Base-by-base conservation (phyloP, 306 rosid genomes). In the Sicyos baderoa region DNA sequence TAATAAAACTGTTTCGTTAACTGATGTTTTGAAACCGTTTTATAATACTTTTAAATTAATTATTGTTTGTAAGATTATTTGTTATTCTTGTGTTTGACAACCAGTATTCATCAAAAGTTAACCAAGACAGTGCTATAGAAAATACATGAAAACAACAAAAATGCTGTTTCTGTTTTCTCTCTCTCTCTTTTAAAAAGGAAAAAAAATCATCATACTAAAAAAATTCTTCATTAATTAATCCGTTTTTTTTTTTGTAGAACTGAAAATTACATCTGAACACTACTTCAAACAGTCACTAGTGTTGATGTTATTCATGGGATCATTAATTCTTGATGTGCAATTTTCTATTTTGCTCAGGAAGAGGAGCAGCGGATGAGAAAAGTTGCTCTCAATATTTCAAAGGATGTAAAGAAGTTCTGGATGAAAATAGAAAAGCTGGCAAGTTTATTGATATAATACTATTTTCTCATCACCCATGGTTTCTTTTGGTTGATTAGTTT, bases 391-490 rank as follows among this genome's bases (percentile, higher is more conserved):
- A 93, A 84, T 86, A 93, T 93, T 66, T 88, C 98, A 4, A 93
- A 93, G 86, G 98, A 93, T 80, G 89, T 93, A 55, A 93, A 93
- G 90, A 93, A 93, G 75, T 93, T 93, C 81, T 93, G 98, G 98
- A 80, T 83, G 51, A 93, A 93, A 84, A 89, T 93, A 78, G 98
- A 93, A 75, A 93, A 93, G 78, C 91, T 93, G 90, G 98, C 82
- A 86, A 82, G 86, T 83, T 72, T 64, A 73, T 77, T 11, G 37
- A 71, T 10, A 37, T 8, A 51, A 54, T 32, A 9, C 27, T 53
- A 35, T 70, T 19, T 35, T 52, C 45, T 18, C 29, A 47, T 14
- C 12, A 2, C 21, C 37, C 23, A 15, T 52, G 23, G 25, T 63
- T 63, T 40, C 23, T 21, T 63, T 37, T 42, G 70, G 70, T 42